Conservation (phyloP, 2,329 filamentous ascomycete species). For the Neofusicoccum cordaticola region DNA sequence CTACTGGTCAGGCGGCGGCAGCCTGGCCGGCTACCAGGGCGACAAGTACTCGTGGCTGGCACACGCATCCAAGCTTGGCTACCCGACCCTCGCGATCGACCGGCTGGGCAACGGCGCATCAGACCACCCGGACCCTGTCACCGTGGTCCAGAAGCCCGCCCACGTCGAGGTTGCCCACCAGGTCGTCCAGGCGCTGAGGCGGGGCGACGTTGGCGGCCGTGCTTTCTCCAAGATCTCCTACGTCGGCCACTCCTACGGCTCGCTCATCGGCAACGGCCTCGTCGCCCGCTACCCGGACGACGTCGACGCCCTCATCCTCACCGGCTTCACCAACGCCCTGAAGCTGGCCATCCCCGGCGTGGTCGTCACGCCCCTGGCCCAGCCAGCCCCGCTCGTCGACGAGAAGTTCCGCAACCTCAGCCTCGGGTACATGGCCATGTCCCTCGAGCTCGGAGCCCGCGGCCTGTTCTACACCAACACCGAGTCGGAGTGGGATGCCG, state of each 20-base stretch:
- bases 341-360: neutral
- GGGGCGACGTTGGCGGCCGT: slow-evolving; percentile 27
- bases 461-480: slow-evolving; percentile 2
- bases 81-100: slow-evolving; percentile 44
- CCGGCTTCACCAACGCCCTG: slow-evolving; percentile 26
- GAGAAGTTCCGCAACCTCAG: neutral
- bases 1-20: slow-evolving; percentile 40
- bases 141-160: slow-evolving; percentile 37
- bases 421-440: slow-evolving; percentile 7
- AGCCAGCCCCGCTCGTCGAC: slow-evolving; percentile 2
- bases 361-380: neutral
- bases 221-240: slow-evolving; percentile 37
- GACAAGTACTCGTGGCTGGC: slow-evolving; percentile 39
- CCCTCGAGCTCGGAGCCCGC: neutral
- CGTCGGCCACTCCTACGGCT: slow-evolving; percentile 41
- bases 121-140: slow-evolving; percentile 37
- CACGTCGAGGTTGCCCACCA: slow-evolving; percentile 37
- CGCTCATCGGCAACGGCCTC: slow-evolving; percentile 33
- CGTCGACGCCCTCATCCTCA: slow-evolving; percentile 38
- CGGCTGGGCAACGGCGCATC: slow-evolving; percentile 41
- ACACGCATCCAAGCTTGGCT: slow-evolving; percentile 37
- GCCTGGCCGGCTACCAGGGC: slow-evolving; percentile 3
- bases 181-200: slow-evolving; percentile 31
- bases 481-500: neutral
- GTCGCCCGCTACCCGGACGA: slow-evolving; percentile 32